A percentile compares a stretch with the other conserved stretches of the same genome.
Evolutionary conservation across 306 rosid genomes (phyloP).

Genomic region (Cotoneaster glaucophyllus): DNA sequence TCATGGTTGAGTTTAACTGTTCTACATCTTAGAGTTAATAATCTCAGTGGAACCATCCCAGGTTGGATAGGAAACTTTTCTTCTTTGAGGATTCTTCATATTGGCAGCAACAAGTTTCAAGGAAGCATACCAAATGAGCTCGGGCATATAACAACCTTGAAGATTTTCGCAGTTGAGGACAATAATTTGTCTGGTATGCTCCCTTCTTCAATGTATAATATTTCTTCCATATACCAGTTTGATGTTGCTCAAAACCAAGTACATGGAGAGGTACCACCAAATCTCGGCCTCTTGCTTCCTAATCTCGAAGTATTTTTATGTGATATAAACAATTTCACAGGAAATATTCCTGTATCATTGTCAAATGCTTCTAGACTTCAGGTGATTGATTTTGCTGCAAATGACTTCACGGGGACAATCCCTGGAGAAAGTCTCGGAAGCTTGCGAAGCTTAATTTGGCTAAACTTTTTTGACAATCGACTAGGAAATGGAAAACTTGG

Average conservation of each 20-base stretch:
- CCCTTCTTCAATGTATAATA: neutral
- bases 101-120: neutral
- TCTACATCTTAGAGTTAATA: rapidly evolving
- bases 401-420: no score
- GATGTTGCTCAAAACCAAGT: rapidly evolving
- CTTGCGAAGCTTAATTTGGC: neutral
- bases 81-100: rapidly evolving
- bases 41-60: neutral
- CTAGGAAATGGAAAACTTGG: neutral
- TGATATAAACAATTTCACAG: rapidly evolving
- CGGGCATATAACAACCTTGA: neutral
- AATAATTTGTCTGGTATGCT: neutral
- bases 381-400: rapidly evolving
- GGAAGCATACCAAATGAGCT: neutral
- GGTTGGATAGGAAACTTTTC: neutral
- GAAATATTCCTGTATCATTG: neutral
- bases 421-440: no score
- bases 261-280: neutral
- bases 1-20: neutral
- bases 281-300: neutral
- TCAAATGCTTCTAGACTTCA: neutral
- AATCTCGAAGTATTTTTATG: no score
- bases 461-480: rapidly evolving
- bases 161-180: rapidly evolving
- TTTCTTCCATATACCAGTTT: rapidly evolving